A percentile compares a stretch with the other conserved stretches of the same genome.
phyloP scores from a whole-genome alignment of 192 early-diverging fungal genomes.

The Cetraspora pellucida region DNA sequence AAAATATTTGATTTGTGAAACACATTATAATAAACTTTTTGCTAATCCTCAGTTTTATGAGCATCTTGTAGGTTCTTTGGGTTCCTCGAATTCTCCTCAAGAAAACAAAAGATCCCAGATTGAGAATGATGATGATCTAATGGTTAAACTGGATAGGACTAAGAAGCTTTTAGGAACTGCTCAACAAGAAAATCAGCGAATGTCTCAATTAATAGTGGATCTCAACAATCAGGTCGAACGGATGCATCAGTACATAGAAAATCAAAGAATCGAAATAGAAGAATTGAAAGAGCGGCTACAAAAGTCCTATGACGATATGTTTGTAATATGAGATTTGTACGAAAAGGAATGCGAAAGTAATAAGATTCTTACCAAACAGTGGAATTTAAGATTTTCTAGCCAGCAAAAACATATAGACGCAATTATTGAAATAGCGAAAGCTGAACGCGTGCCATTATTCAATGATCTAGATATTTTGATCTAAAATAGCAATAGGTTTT shows the following conservation, averaged over 20 bases:
- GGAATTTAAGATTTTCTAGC: constrained; percentile 25
- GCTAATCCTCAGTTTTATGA: no score
- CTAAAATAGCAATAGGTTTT: constrained; percentile 16
- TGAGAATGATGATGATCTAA: not conserved
- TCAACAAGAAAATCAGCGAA: constrained; percentile 11
- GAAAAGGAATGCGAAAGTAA: not conserved
- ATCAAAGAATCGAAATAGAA: constrained; percentile 19
- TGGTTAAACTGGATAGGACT: not conserved
- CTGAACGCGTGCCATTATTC: constrained; percentile 6
- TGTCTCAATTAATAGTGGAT: not conserved
- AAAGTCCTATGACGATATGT: not conserved
- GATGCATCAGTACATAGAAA: constrained; percentile 12
- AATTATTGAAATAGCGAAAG: constrained; percentile 18
- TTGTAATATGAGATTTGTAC: constrained; percentile 1
- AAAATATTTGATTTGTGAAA: no score
- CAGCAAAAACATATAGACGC: constrained; percentile 12
- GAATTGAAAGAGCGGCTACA: constrained; percentile 7
- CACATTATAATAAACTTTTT: no score
- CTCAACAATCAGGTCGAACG: constrained; percentile 2
- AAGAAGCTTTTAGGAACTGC: not conserved
- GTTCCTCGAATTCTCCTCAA: no score
- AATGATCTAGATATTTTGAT: constrained; percentile 17
- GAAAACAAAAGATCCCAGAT: not conserved
- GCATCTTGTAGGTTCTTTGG: no score
- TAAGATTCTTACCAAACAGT: constrained; percentile 15